Evolutionary conservation across 495 filamentous ascomycete genomes (phyloP).

Genomic region (Daldinia decipiens): DNA sequence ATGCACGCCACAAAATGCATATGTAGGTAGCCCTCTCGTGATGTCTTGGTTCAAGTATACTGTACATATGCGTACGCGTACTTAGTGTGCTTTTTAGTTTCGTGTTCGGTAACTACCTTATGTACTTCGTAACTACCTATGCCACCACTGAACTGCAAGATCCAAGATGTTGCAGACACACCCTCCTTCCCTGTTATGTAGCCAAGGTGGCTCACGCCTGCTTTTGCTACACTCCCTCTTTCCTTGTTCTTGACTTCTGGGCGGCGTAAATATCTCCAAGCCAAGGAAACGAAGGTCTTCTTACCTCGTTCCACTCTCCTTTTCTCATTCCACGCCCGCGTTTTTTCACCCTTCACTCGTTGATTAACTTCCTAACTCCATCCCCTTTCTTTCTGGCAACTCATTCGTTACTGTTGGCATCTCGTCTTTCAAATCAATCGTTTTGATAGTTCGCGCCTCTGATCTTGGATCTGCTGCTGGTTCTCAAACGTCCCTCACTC

Average conservation of each 20-base stretch:
- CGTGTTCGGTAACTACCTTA: conserved; percentile 3
- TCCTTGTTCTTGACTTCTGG: conserved; percentile 28
- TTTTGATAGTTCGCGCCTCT: conserved; percentile 32
- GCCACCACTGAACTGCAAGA: background rate
- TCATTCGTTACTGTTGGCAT: conserved; percentile 53
- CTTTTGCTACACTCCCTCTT: conserved; percentile 30
- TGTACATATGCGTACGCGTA: background rate
- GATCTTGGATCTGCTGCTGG: conserved; percentile 29
- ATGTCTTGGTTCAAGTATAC: background rate
- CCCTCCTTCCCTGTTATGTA: conserved; percentile 33
- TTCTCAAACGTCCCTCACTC: conserved; percentile 30
- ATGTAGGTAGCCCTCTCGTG: background rate
- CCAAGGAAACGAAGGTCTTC: conserved; percentile 33
- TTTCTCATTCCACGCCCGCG: conserved; percentile 37
- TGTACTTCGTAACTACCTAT: background rate
- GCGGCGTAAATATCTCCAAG: conserved; percentile 21
- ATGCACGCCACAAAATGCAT: conserved; percentile 23
- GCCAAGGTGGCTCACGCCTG: conserved; percentile 24
- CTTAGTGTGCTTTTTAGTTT: background rate
- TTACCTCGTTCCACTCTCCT: conserved; percentile 28
- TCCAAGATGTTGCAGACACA: conserved; percentile 29
- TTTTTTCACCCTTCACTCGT: conserved; percentile 26
- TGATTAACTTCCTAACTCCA: conserved; percentile 11
- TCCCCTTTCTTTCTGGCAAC: conserved; percentile 34
- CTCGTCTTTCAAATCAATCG: conserved; percentile 48